Conservation (phyloP, 257 asterid species). For the Plantago elongata region DNA sequence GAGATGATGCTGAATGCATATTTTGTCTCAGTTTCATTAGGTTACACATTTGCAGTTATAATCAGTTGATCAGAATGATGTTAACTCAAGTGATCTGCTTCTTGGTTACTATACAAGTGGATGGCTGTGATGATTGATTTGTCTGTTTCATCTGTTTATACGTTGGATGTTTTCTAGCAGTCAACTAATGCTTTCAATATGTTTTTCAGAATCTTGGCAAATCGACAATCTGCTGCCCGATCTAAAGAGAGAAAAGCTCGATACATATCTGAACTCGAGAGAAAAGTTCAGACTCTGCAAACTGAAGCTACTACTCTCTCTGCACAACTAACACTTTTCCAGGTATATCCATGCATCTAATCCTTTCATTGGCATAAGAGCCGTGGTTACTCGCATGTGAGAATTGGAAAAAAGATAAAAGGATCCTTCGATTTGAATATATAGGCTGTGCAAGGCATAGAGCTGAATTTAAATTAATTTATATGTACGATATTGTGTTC, state of each 20-base stretch:
- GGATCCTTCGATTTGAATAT: too few relatives aligned
- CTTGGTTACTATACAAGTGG: background rate
- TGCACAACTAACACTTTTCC: constrained; percentile 72
- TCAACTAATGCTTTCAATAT: constrained; percentile 1
- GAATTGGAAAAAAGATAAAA: too few relatives aligned
- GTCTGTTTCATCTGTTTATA: background rate
- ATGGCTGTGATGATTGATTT: background rate
- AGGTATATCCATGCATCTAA: constrained; percentile 34
- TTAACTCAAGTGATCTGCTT: background rate
- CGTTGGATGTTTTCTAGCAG: background rate
- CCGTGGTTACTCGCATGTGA: too few relatives aligned
- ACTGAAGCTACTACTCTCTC: constrained; percentile 89
- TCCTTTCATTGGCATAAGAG: too few relatives aligned
- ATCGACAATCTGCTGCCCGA: constrained; percentile 93
- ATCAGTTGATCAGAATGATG: background rate
- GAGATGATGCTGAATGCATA: background rate
- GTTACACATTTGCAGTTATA: too few relatives aligned
- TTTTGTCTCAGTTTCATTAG: too few relatives aligned
- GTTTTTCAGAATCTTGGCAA: constrained; percentile 71
- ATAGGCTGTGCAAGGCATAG: too few relatives aligned
- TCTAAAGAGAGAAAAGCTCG: constrained; percentile 87
- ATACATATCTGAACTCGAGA: constrained; percentile 81
- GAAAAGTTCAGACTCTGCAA: constrained; percentile 95
- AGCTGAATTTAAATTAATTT: too few relatives aligned
- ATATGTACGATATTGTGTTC: too few relatives aligned